Evolutionary conservation across 371 early-diverging fungal species (phyloP).

Genomic region (Mortierella sp.): DNA sequence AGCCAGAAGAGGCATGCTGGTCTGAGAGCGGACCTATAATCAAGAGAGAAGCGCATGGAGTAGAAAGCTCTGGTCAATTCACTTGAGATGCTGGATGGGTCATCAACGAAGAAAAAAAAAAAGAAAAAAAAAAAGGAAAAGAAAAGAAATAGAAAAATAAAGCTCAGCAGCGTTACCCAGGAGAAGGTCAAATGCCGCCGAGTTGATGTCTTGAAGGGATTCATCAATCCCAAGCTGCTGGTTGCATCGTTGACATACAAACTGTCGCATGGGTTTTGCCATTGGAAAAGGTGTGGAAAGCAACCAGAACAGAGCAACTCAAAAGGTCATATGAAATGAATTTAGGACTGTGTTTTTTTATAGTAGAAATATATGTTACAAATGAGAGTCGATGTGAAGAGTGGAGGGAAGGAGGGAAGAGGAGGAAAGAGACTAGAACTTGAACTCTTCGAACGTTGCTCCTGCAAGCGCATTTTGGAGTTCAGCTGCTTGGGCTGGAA

Average conservation of each 20-base stretch:
- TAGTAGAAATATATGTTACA: not conserved
- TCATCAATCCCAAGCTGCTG: constrained; percentile 69
- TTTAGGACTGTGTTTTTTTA: too few species aligned
- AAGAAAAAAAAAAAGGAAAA: too few species aligned
- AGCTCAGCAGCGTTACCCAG: constrained; percentile 24
- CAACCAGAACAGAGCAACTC: too few species aligned
- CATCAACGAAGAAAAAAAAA: too few species aligned
- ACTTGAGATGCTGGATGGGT: too few species aligned
- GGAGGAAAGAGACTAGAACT: constrained; percentile 26
- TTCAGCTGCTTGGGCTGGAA: constrained; percentile 35
- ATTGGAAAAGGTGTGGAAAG: constrained; percentile 2
- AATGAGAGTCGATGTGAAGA: not conserved
- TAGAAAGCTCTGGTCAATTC: too few species aligned
- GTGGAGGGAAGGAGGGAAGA: not conserved
- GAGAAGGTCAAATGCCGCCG: constrained; percentile 60
- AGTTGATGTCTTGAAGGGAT: constrained; percentile 64
- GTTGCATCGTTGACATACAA: constrained; percentile 67
- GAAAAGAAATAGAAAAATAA: too few species aligned
- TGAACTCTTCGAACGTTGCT: constrained; percentile 51
- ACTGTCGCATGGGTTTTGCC: constrained; percentile 25
- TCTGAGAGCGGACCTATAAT: constrained; percentile 31
- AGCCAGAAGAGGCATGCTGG: constrained; percentile 3
- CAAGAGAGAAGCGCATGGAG: not conserved
- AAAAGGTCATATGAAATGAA: too few species aligned
- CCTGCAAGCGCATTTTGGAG: constrained; percentile 51